Conservation (phyloP, 192 early-diverging fungal species). For the Chytriomyces sp. region DNA sequence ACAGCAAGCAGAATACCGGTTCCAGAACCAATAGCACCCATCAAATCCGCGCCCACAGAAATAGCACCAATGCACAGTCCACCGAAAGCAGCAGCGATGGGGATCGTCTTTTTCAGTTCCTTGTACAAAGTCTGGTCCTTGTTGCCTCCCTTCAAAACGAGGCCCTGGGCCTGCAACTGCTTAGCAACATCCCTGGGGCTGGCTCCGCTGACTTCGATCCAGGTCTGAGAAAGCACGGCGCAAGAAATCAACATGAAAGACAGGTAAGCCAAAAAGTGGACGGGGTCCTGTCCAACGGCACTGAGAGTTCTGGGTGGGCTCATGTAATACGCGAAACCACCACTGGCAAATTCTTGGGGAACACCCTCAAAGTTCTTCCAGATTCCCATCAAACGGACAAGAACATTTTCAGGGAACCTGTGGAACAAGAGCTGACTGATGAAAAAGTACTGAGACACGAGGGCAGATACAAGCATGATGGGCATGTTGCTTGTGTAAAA, state of each 20-base stretch:
- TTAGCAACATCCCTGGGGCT: slow-evolving; percentile 96
- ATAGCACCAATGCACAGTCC: slow-evolving; percentile 95
- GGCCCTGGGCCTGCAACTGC: slow-evolving; percentile 97
- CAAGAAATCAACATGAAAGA: slow-evolving; percentile 94
- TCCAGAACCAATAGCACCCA: slow-evolving; percentile 97
- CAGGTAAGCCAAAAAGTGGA: slow-evolving; percentile 94
- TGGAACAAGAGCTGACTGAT: slow-evolving; percentile 98
- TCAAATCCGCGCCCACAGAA: slow-evolving; percentile 94
- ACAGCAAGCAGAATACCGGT: slow-evolving; percentile 98
- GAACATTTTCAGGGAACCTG: slow-evolving; percentile 95
- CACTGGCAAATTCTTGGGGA: slow-evolving; percentile 89
- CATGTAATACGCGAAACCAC: slow-evolving; percentile 97
- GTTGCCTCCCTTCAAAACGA: slow-evolving; percentile 92
- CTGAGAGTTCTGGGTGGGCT: slow-evolving; percentile 90
- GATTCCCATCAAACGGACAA: slow-evolving; percentile 91
- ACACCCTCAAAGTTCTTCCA: slow-evolving; percentile 97
- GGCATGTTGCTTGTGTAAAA: slow-evolving; percentile 99
- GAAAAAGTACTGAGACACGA: slow-evolving; percentile 97
- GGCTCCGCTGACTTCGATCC: slow-evolving; percentile 99
- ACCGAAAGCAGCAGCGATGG: slow-evolving; percentile 96
- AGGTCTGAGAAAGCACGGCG: slow-evolving; percentile 95
- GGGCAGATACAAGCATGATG: slow-evolving; percentile 98
- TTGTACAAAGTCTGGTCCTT: slow-evolving; percentile 98
- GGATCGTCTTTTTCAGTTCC: slow-evolving; percentile 99
- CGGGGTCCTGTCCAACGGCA: slow-evolving; percentile 86